Evolutionary conservation across 1,284 basidiomycete species (phyloP).

Genomic region (Grifola frondosa): DNA sequence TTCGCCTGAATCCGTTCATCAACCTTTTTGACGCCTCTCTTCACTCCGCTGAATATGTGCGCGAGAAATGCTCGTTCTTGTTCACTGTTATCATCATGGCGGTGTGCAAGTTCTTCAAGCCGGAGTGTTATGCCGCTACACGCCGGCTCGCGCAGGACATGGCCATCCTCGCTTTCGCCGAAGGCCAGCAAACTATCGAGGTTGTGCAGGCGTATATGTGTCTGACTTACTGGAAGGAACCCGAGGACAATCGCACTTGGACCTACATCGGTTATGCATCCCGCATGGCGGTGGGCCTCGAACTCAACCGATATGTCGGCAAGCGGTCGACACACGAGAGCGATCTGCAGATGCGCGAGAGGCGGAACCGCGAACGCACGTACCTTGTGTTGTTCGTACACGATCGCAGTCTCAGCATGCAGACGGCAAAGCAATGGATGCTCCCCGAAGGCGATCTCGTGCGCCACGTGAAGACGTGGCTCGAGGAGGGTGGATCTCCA

Average conservation of each 20-base stretch:
- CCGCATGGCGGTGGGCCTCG: constrained; percentile 81
- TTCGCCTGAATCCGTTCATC: constrained; percentile 81
- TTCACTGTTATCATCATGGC: constrained; percentile 83
- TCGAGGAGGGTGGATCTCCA: constrained; percentile 52
- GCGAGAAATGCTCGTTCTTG: constrained; percentile 71
- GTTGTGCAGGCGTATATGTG: constrained; percentile 83
- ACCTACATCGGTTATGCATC: constrained; percentile 85
- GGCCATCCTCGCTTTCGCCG: constrained; percentile 72
- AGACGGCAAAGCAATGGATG: constrained; percentile 84
- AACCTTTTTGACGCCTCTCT: constrained; percentile 80
- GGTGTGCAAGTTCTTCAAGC: constrained; percentile 81
- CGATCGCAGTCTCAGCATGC: constrained; percentile 78
- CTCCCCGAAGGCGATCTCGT: constrained; percentile 77
- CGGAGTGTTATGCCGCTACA: constrained; percentile 63
- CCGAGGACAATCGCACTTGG: constrained; percentile 80
- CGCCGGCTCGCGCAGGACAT: constrained; percentile 70
- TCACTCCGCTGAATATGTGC: constrained; percentile 73
- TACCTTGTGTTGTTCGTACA: constrained; percentile 82
- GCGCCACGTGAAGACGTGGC: constrained; percentile 65
- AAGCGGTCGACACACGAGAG: constrained; percentile 57
- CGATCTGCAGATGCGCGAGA: constrained; percentile 62
- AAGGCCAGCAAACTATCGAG: constrained; percentile 75
- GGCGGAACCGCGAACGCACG: constrained; percentile 78
- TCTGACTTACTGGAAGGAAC: constrained; percentile 85
- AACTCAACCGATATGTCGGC: constrained; percentile 65